Evolutionary conservation across 2,329 filamentous ascomycete species (phyloP).

Genomic region (Corinectria fuckeliana): DNA sequence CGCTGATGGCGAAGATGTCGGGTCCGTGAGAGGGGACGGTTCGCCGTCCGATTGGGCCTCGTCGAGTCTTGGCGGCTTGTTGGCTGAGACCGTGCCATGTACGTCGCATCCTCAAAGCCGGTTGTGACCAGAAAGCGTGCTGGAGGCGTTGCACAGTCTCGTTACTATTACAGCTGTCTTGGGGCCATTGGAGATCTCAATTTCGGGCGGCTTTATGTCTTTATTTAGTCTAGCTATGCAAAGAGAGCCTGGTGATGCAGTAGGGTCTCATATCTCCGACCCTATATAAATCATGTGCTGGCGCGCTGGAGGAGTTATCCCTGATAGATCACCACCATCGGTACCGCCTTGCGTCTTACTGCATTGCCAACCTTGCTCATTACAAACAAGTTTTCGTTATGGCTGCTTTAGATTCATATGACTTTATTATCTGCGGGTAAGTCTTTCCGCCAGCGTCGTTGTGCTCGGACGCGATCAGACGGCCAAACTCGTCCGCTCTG

Average conservation of each 20-base stretch:
- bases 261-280: not conserved
- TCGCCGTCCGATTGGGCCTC: constrained; percentile 9
- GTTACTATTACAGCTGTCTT: constrained; percentile 14
- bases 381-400: constrained; percentile 14
- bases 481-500: not conserved
- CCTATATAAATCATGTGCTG: constrained; percentile 9
- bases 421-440: constrained; percentile 46
- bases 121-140: not conserved
- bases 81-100: not conserved
- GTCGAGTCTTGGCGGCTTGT: not conserved
- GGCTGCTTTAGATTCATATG: constrained; percentile 36
- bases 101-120: not conserved
- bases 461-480: constrained; percentile 1
- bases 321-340: not conserved
- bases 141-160: constrained; percentile 10
- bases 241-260: not conserved
- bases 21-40: not conserved
- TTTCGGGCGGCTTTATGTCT: constrained; percentile 3
- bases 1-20: constrained; percentile 3
- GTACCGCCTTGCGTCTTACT: not conserved
- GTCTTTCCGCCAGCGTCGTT: constrained; percentile 16
- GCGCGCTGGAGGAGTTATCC: not conserved
- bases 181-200: constrained; percentile 13
- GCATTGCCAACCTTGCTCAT: too few relatives aligned
- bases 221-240: not conserved